Evolutionary conservation across 495 filamentous ascomycete genomes (phyloP), one percentile per base, ranked within the genome.

Genomic region (Thermothielavioides terrestris): DNA sequence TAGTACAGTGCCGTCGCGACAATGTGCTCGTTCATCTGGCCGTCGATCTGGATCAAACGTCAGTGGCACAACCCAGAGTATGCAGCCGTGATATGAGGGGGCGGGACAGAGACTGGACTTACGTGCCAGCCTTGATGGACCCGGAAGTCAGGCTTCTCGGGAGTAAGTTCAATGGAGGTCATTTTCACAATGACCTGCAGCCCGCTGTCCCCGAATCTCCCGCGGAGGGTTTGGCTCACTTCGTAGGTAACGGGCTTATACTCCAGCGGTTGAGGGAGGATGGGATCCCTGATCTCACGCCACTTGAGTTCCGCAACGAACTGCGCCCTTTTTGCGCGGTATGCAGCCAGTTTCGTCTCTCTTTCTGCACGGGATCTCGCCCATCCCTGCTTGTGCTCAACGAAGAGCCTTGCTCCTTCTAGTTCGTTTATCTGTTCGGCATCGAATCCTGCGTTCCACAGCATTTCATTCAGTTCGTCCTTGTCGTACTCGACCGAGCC

Each of bases 111-210:
- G 1, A n/a, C n/a, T n/a, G n/a, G n/a, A 48, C 55, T 47, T 31
- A 57, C 65, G 52, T 78, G 77, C 66, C 66, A 71, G 3, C 47
- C 40, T 8, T n/a, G n/a, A n/a, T 65, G 65, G 4, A 22, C 37
- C 1, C 56, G 37, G 27, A 62, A 60, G 17, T 53, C 51, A 0
- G 77, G 75, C 38, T 78, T 81, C 37, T 78, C 77, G 0, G 82
- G 81, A 0, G 74, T 79, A 1, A 86, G 60, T 38, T 82, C 68
- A 42, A 85, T 82, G 39, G 75, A 77, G 6, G 76, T 75, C 41
- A 85, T 64, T 53, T 85, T 84, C 32, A 85, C 76, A 26, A 86
- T 83, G 21, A 85, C 67, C 52, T 85, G 83, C 5, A 85, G 53
- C 0, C 72, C 74, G 0, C 50, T 50, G 11, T 64, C 48, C 23